Conservation (phyloP, 208 protist genomes). For the Leishmania arabica region DNA sequence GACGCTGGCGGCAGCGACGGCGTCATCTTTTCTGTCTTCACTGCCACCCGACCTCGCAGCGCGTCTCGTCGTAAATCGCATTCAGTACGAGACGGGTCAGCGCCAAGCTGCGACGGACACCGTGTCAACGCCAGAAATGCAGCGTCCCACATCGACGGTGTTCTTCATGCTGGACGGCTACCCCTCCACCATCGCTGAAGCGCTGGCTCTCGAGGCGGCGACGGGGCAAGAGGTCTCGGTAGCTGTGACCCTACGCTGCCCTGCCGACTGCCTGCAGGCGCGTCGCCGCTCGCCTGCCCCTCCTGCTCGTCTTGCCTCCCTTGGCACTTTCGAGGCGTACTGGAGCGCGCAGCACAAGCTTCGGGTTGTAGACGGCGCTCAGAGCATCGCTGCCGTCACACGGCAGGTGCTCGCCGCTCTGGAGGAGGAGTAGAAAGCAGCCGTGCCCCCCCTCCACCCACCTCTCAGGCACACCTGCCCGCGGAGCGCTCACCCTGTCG, state of each 20-base stretch:
- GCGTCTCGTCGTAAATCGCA: constrained; percentile 32
- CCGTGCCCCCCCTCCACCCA: not conserved
- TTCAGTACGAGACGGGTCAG: constrained; percentile 21
- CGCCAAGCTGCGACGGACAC: not conserved
- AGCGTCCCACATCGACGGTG: not conserved
- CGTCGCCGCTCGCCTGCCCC: not conserved
- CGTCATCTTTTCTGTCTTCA: not conserved
- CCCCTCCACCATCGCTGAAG: constrained; percentile 45
- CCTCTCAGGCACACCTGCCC: not conserved
- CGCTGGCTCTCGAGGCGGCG: constrained; percentile 37
- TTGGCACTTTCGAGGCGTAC: constrained; percentile 32
- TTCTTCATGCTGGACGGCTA: constrained; percentile 45
- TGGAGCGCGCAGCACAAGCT: constrained; percentile 43
- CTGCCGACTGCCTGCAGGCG: not conserved
- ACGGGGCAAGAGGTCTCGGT: constrained; percentile 20
- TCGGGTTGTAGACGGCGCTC: constrained; percentile 27
- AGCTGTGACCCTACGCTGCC: constrained; percentile 31
- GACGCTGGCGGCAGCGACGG: not conserved
- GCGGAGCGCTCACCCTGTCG: not conserved
- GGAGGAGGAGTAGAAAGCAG: constrained; percentile 19
- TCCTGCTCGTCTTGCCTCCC: constrained; percentile 2
- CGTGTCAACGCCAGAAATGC: not conserved
- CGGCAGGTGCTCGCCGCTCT: constrained; percentile 27
- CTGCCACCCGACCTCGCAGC: constrained; percentile 29
- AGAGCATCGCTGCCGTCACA: constrained; percentile 15